Evolutionary conservation across 768 basidiomycete genomes (phyloP).

Genomic region (Solioccasus polychromus): DNA sequence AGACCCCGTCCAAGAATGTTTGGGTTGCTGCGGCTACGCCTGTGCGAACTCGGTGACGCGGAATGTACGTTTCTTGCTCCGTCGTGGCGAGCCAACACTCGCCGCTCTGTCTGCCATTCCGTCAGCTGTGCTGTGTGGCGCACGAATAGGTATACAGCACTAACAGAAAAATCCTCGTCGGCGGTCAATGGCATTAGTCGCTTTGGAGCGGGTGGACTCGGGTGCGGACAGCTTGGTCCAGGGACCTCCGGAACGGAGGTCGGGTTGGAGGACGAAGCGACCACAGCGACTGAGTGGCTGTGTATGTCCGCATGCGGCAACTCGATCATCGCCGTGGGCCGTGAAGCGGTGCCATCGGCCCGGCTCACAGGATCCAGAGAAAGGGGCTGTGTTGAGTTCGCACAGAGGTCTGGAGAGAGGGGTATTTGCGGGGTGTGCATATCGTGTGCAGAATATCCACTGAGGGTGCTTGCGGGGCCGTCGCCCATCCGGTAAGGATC

Average conservation of each 20-base stretch:
- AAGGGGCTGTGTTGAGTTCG: background rate
- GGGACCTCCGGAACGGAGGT: background rate
- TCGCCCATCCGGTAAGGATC: background rate
- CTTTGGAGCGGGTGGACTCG: constrained; percentile 22
- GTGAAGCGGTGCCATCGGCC: background rate
- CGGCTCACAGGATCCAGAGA: background rate
- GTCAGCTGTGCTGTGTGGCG: constrained; percentile 16
- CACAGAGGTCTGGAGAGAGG: background rate
- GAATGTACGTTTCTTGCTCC: constrained; percentile 12
- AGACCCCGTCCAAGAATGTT: constrained; percentile 16
- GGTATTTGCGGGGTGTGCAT: background rate
- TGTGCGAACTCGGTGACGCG: background rate
- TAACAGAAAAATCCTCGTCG: constrained; percentile 9
- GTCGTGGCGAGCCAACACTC: constrained; percentile 17
- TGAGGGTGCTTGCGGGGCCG: background rate
- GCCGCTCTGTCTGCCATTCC: constrained; percentile 15
- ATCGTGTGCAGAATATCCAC: background rate
- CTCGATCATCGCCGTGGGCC: constrained; percentile 9
- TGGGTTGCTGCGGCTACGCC: constrained; percentile 2
- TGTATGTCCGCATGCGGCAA: constrained; percentile 4
- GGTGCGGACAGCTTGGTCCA: constrained; percentile 10
- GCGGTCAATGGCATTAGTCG: constrained; percentile 8
- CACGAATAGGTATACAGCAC: constrained; percentile 9
- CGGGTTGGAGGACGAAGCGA: constrained; percentile 5
- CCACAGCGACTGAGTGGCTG: constrained; percentile 25